Percentiles rank a stretch among this genome's conserved stretches.
phyloP scores from a whole-genome alignment of 2,329 filamentous ascomycete species.

The Fusarium pseudograminearum region DNA sequence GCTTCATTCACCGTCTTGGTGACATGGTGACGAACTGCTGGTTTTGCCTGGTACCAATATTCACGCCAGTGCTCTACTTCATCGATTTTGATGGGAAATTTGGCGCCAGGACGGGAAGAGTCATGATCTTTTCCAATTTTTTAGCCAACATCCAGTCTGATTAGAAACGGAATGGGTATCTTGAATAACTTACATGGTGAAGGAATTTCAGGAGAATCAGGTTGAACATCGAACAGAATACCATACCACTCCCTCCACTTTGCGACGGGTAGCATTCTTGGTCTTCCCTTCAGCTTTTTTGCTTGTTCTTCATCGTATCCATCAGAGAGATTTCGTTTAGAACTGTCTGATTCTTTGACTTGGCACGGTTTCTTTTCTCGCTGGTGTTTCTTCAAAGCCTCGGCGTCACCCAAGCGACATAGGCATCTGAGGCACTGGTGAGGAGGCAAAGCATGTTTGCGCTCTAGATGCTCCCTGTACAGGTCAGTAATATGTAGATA shows the following conservation, averaged over 20 bases:
- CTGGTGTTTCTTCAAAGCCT: conserved; percentile 40
- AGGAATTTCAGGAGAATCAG: conserved; percentile 36
- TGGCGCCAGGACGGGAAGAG: background rate
- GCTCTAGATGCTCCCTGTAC: conserved; percentile 44
- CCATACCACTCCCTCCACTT: conserved; percentile 43
- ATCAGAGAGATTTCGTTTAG: conserved; percentile 31
- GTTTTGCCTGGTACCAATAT: conserved; percentile 22
- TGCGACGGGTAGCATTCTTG: conserved; percentile 7
- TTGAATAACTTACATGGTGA: conserved; percentile 43
- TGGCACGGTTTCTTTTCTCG: conserved; percentile 32
- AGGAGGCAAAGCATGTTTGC: conserved; percentile 36
- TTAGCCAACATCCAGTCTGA: background rate
- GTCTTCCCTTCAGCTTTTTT: conserved; percentile 33
- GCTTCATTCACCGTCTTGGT: conserved; percentile 18
- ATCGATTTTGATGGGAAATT: conserved; percentile 1
- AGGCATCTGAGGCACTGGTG: conserved; percentile 42
- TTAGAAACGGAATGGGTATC: background rate
- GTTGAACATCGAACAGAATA: conserved; percentile 32
- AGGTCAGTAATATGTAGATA: background rate
- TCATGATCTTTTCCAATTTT: conserved; percentile 19
- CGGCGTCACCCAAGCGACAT: conserved; percentile 32
- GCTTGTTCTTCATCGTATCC: conserved; percentile 45
- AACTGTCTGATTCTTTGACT: conserved; percentile 31
- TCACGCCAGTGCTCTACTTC: conserved; percentile 15
- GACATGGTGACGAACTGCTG: conserved; percentile 16